Percentiles rank a stretch among this genome's conserved stretches.
These are phyloP conservation scores for Alternaria arbusti DNA, from an alignment of 2,329 filamentous ascomycete species.

Conservation along the genomic window DNA sequence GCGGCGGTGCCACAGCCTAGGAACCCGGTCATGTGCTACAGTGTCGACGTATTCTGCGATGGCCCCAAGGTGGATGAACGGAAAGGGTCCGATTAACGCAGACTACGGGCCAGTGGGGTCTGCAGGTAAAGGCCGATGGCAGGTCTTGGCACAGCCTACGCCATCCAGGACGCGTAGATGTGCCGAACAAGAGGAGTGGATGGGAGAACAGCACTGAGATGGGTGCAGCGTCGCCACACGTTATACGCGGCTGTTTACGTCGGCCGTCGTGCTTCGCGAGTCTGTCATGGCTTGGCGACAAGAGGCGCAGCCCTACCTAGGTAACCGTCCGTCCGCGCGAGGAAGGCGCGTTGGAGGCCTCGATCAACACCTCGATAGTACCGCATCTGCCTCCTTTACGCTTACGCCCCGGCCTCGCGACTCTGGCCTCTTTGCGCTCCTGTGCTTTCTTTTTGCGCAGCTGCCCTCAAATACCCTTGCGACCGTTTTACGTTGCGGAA, in stretches of 20 bases:
- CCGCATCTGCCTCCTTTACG: background rate
- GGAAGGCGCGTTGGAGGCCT: conserved; percentile 6
- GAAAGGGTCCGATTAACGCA: conserved; percentile 6
- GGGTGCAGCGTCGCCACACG: conserved; percentile 1
- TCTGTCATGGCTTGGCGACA: conserved; percentile 25
- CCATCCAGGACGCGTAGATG: conserved; percentile 8
- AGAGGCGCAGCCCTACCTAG: conserved; percentile 25
- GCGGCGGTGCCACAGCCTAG: background rate
- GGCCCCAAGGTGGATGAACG: background rate
- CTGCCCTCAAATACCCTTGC: background rate
- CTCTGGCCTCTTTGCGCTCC: background rate
- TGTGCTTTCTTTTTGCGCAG: background rate
- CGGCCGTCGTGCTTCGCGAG: conserved; percentile 5
- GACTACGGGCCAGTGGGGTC: background rate
- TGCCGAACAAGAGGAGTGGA: background rate
- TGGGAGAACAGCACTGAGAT: background rate
- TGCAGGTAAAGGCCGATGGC: background rate
- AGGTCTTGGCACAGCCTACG: conserved; percentile 6
- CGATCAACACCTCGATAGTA: background rate
- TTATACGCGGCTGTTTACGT: conserved; percentile 36
- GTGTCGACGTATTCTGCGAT: background rate
- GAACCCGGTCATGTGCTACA: background rate
- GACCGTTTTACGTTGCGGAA: background rate
- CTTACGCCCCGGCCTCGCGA: background rate
- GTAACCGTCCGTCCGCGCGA: conserved; percentile 4